These are phyloP conservation scores for Colletotrichum spinosum DNA, from an alignment of 2,329 filamentous ascomycete species.

Conservation along the genomic window DNA sequence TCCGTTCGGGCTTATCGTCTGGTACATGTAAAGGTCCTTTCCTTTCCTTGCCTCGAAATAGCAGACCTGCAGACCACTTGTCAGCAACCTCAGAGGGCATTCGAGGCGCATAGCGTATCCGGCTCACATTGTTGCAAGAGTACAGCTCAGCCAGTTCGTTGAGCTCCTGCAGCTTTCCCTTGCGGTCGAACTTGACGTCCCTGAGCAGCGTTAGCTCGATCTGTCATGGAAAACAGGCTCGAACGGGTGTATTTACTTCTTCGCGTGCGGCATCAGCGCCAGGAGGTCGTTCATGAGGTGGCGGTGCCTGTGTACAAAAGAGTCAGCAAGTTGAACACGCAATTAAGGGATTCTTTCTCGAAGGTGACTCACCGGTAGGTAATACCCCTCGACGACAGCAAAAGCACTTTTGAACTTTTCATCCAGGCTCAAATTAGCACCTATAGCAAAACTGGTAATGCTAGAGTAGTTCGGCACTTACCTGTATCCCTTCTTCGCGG, in stretches of 20 bases:
- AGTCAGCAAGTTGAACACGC: constrained; percentile 9
- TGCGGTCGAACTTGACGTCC: constrained; percentile 94
- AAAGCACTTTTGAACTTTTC: too few species aligned
- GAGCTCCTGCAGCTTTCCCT: constrained; percentile 85
- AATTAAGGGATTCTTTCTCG: neutral
- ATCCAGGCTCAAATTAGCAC: too few species aligned
- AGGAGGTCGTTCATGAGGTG: constrained; percentile 93
- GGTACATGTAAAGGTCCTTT: constrained; percentile 94
- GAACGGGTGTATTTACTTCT: constrained; percentile 64
- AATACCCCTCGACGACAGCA: constrained; percentile 83
- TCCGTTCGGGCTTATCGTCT: constrained; percentile 66
- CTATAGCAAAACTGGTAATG: too few species aligned
- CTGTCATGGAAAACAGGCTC: too few species aligned
- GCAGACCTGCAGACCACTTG: neutral
- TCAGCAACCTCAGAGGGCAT: neutral
- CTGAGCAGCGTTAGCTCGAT: constrained; percentile 4
- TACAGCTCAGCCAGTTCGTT: constrained; percentile 81
- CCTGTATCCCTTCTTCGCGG: too few species aligned
- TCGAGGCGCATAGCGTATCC: neutral
- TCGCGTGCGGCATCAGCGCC: constrained; percentile 88
- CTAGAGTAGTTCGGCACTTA: too few species aligned
- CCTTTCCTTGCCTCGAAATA: constrained; percentile 97
- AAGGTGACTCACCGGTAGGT: constrained; percentile 76
- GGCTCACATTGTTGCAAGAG: constrained; percentile 84
- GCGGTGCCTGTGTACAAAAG: constrained; percentile 74